Conservation (phyloP, 768 basidiomycete genomes). For the Saitozyma sp. region DNA sequence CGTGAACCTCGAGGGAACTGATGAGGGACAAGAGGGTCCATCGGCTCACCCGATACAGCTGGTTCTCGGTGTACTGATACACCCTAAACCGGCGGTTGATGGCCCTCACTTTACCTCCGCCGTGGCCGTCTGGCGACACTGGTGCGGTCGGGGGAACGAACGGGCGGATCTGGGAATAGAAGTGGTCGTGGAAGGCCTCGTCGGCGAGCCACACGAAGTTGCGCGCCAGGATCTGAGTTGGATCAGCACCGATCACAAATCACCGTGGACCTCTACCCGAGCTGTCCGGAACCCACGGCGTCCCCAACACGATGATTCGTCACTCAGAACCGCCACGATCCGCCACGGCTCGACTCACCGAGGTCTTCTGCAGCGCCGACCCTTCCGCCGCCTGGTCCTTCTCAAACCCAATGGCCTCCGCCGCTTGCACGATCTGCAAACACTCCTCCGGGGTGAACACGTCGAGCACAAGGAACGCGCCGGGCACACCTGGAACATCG, state of each 20-base stretch:
- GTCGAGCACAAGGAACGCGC: constrained; percentile 59
- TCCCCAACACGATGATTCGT: neutral
- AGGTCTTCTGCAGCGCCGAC: constrained; percentile 56
- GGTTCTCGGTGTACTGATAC: constrained; percentile 60
- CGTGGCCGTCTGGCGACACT: constrained; percentile 22
- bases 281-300: neutral
- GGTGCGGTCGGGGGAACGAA: constrained; percentile 55
- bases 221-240: constrained; percentile 53
- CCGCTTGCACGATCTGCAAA: constrained; percentile 56
- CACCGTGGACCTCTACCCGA: neutral
- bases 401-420: constrained; percentile 58
- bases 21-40: neutral
- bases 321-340: neutral
- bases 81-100: constrained; percentile 60
- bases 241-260: too few species aligned
- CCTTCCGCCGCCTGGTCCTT: constrained; percentile 60
- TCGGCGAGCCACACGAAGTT: constrained; percentile 63
- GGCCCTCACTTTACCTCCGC: constrained; percentile 56
- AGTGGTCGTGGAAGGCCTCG: constrained; percentile 53
- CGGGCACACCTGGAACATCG: constrained; percentile 58
- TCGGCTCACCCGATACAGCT: constrained; percentile 55
- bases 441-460: constrained; percentile 58
- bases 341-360: constrained; percentile 42
- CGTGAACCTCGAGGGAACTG: neutral
- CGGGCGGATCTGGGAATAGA: constrained; percentile 57